Conservation (phyloP, 192 early-diverging fungal genomes). For the Coemansia sp. region DNA sequence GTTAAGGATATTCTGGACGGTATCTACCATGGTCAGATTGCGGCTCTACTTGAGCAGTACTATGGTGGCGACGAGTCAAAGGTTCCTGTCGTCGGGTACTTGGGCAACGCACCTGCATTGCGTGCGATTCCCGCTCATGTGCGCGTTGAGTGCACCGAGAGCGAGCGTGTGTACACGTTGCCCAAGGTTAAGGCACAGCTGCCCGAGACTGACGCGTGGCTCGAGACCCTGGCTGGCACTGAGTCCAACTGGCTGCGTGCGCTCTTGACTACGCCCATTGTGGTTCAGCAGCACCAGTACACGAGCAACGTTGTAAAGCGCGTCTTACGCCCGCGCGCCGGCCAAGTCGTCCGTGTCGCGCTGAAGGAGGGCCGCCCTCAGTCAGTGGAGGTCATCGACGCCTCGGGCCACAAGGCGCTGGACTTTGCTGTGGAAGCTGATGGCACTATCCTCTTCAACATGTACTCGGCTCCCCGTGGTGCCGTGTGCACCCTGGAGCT, state of each 20-base stretch:
- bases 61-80: constrained; percentile 58
- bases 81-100: constrained; percentile 80
- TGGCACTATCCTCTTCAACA: constrained; percentile 57
- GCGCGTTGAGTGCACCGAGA: not conserved
- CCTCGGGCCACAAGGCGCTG: constrained; percentile 18
- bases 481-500: constrained; percentile 74
- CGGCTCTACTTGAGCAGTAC: constrained; percentile 68
- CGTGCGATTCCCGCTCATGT: not conserved
- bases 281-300: constrained; percentile 73
- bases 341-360: constrained; percentile 38
- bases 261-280: constrained; percentile 67
- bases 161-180: constrained; percentile 1
- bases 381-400: not conserved
- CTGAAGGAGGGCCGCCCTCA: not conserved
- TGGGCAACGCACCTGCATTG: constrained; percentile 32
- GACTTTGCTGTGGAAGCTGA: constrained; percentile 53
- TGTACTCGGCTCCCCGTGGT: constrained; percentile 57
- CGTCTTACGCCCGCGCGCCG: constrained; percentile 61
- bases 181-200: constrained; percentile 2
- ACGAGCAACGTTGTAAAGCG: constrained; percentile 60
- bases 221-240: constrained; percentile 68
- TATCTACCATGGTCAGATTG: constrained; percentile 81
- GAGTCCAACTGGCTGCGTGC: constrained; percentile 78
- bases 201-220: constrained; percentile 53
- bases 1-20: constrained; percentile 84